phyloP scores from a whole-genome alignment of 2,329 filamentous ascomycete genomes.

The Proliferodiscus dingleyae region DNA sequence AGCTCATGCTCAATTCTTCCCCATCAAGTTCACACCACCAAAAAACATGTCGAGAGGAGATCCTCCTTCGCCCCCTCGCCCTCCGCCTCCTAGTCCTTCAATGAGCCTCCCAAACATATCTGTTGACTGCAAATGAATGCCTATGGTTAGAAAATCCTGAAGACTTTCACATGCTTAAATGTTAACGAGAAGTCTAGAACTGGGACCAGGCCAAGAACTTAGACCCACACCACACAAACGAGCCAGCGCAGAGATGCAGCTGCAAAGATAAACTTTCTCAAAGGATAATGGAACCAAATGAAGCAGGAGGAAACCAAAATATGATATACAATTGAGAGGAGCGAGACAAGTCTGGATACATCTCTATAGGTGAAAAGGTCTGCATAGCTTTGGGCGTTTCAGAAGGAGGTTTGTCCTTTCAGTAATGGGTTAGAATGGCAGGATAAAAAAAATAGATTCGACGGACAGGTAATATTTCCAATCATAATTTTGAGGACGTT shows the following conservation, averaged over 20 bases:
- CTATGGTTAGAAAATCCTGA: constrained; percentile 6
- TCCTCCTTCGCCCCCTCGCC: constrained; percentile 37
- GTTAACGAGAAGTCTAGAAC: not conserved
- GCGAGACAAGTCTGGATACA: not conserved
- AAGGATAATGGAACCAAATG: not conserved
- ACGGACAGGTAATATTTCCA: constrained; percentile 6
- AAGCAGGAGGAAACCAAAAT: not conserved
- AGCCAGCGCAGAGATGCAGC: not conserved
- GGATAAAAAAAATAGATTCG: not conserved
- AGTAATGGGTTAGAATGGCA: not conserved
- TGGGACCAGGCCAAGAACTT: not conserved
- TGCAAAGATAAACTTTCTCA: not conserved
- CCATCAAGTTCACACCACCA: not conserved
- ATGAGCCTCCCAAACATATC: constrained; percentile 4
- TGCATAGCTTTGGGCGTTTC: constrained; percentile 1
- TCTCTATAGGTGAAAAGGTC: not conserved
- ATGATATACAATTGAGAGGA: not conserved
- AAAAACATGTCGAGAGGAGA: constrained; percentile 33
- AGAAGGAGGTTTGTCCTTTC: not conserved
- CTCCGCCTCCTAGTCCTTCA: constrained; percentile 35
- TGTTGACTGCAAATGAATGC: constrained; percentile 1
- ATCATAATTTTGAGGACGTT: constrained; percentile 40
- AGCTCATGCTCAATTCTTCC: not conserved
- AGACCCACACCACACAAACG: not conserved
- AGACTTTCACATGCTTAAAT: not conserved